A percentile compares a stretch with the other conserved stretches of the same genome.
Evolutionary conservation across 2,329 filamentous ascomycete species (phyloP).

Genomic region (Fusarium tupiense): DNA sequence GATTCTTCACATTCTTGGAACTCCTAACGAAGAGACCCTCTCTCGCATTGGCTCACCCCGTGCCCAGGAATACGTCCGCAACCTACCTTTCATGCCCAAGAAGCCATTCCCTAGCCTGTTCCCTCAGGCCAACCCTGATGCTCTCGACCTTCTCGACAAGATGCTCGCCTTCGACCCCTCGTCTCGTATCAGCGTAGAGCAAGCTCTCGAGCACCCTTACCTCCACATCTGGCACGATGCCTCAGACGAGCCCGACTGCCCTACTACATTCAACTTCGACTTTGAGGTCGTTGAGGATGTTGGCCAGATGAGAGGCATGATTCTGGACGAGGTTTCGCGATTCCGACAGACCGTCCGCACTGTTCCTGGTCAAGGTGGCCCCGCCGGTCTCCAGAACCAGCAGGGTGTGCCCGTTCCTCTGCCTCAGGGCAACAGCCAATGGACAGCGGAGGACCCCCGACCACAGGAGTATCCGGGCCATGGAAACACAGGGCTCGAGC

Average conservation of each 20-base stretch:
- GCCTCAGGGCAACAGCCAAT: slow-evolving; percentile 60
- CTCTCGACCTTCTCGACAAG: slow-evolving; percentile 91
- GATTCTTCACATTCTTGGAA: slow-evolving; percentile 97
- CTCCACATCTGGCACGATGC: slow-evolving; percentile 98
- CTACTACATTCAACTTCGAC: slow-evolving; percentile 95
- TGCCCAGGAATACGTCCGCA: slow-evolving; percentile 97
- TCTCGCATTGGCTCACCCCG: slow-evolving; percentile 93
- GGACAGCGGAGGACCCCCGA: slow-evolving; percentile 68
- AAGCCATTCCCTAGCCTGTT: slow-evolving; percentile 89
- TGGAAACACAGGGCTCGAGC: slow-evolving; percentile 61
- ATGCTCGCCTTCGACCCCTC: slow-evolving; percentile 98
- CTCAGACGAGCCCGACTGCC: slow-evolving; percentile 93
- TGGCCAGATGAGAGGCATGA: slow-evolving; percentile 94
- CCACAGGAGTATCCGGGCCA: slow-evolving; percentile 66
- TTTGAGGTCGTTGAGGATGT: slow-evolving; percentile 99
- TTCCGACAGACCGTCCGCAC: slow-evolving; percentile 76
- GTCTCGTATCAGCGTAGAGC: slow-evolving; percentile 91
- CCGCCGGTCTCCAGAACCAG: slow-evolving; percentile 49
- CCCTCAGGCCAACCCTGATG: slow-evolving; percentile 93
- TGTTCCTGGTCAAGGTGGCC: slow-evolving; percentile 53
- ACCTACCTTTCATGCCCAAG: slow-evolving; percentile 94
- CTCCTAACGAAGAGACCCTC: slow-evolving; percentile 93
- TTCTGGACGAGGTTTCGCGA: slow-evolving; percentile 88
- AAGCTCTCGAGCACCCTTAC: slow-evolving; percentile 95
- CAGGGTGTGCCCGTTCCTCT: slow-evolving; percentile 61